Evolutionary conservation across 257 asterid species (phyloP), one percentile per base, ranked within the genome.

Genomic region (Penstemon barbatus): DNA sequence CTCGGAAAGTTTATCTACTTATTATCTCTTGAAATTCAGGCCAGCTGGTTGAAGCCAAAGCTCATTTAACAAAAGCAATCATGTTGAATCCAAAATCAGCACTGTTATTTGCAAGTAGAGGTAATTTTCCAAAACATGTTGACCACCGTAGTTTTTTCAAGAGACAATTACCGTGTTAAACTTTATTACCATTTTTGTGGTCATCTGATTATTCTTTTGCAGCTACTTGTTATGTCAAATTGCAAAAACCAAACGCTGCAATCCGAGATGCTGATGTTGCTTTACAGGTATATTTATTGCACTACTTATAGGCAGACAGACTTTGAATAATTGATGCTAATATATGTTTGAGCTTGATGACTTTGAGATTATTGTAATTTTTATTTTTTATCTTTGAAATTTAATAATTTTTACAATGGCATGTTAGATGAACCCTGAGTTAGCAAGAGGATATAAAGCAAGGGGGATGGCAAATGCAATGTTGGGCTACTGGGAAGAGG

Each of bases 401-500:
- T 51, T 2, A 1, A 25, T 66, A 55, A 66, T 56, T 51, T 59
- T 41, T 65, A 4, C 33, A 50, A 73, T 64, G 73, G 55, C 19
- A 37, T 63, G 65, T 5, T 48, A 86, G 95, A 81, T 85, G 69
- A 69, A 79, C 43, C 81, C 78, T 41, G 87, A 78, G 69, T 80
- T 77, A 45, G 88, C 85, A 33, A 87, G 78, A 65, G 92, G 87
- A 48, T 85, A 83, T 60, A 83, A 83, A 82, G 79, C 81, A 66
- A 82, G 89, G 41, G 92, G 92, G 54, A 71, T 78, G 80, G 86
- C 86, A 58, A 82, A 81, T 81, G 84, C 89, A 64, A 83, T 86
- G 95, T 54, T 89, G 80, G 97, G 96, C 69, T 82, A 80, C 46
- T 92, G 97, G 97, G 86, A 86, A 84, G 95, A 83, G 78, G 92